A percentile compares a stretch with the other conserved stretches of the same genome.
phyloP scores from a whole-genome alignment of 768 basidiomycete genomes.

The Russula sp. region DNA sequence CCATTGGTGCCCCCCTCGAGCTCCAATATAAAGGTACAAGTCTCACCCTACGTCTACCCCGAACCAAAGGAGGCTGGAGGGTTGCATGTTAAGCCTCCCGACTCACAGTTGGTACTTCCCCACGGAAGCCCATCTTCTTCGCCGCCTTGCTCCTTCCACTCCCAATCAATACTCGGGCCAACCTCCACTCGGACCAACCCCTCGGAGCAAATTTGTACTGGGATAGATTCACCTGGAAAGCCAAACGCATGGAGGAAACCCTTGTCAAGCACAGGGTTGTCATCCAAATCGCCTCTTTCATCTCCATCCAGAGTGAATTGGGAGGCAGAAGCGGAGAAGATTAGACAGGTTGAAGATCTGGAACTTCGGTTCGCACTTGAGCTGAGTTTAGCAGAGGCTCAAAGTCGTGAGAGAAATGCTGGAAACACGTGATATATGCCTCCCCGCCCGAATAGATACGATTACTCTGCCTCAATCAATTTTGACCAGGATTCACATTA shows the following conservation, averaged over 20 bases:
- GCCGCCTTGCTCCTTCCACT: constrained; percentile 3
- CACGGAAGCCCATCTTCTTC: constrained; percentile 13
- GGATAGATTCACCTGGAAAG: constrained; percentile 25
- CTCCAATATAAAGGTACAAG: constrained; percentile 48
- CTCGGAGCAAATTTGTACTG: neutral
- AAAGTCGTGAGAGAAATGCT: constrained; percentile 7
- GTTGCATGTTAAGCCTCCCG: constrained; percentile 14
- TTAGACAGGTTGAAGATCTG: constrained; percentile 14
- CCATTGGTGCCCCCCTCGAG: constrained; percentile 25
- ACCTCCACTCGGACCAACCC: constrained; percentile 22
- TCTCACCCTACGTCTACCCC: constrained; percentile 39
- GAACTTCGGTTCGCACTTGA: constrained; percentile 21
- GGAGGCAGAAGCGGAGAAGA: constrained; percentile 8
- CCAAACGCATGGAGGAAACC: constrained; percentile 31
- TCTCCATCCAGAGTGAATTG: neutral
- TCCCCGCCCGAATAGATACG: too few relatives aligned
- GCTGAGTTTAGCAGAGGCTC: constrained; percentile 19
- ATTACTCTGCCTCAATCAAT: neutral
- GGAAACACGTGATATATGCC: neutral
- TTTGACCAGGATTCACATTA: neutral
- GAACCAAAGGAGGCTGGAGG: constrained; percentile 52
- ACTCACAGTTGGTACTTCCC: constrained; percentile 24
- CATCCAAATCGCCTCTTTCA: neutral
- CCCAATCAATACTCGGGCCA: constrained; percentile 15
- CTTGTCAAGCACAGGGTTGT: constrained; percentile 22